Conservation (phyloP, 2,329 filamentous ascomycete genomes). For the Aspergillus fischeri region DNA sequence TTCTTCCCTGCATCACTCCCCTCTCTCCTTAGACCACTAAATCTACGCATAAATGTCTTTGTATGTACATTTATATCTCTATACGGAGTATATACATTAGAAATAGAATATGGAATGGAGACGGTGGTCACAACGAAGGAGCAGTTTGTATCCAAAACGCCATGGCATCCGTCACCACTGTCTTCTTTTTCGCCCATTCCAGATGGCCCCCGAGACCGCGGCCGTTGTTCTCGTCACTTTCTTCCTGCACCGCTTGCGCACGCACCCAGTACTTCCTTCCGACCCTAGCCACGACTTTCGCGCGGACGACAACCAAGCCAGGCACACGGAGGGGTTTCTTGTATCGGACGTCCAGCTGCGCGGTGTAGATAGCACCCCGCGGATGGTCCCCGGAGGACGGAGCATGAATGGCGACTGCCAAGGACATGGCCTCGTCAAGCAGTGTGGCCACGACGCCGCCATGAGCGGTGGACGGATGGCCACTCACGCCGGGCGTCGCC, state of each 20-base stretch:
- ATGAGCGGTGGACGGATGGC: slow-evolving; percentile 38
- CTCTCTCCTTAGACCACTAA: neutral
- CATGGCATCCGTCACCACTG: slow-evolving; percentile 37
- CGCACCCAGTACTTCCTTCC: slow-evolving; percentile 41
- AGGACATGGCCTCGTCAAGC: slow-evolving; percentile 44
- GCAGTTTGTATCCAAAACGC: slow-evolving; percentile 38
- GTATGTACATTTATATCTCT: slow-evolving; percentile 7
- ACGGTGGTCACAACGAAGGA: slow-evolving; percentile 1
- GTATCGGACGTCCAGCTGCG: slow-evolving; percentile 41
- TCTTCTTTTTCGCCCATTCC: slow-evolving; percentile 30
- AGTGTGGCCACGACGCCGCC: slow-evolving; percentile 40
- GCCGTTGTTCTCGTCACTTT: slow-evolving; percentile 18
- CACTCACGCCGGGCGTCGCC: slow-evolving; percentile 33
- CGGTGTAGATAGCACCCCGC: slow-evolving; percentile 34
- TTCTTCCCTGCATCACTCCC: too few relatives aligned
- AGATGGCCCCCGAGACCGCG: slow-evolving; percentile 19
- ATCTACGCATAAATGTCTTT: neutral
- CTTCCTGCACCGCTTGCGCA: slow-evolving; percentile 38
- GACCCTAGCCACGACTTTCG: slow-evolving; percentile 32
- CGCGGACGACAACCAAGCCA: slow-evolving; percentile 33
- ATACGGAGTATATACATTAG: slow-evolving; percentile 1
- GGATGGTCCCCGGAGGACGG: slow-evolving; percentile 16
- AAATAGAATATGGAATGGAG: neutral
- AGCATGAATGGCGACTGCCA: slow-evolving; percentile 33
- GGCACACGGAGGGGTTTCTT: slow-evolving; percentile 34